phyloP scores from a whole-genome alignment of 495 filamentous ascomycete genomes.

The Aspergillus conjunctus region DNA sequence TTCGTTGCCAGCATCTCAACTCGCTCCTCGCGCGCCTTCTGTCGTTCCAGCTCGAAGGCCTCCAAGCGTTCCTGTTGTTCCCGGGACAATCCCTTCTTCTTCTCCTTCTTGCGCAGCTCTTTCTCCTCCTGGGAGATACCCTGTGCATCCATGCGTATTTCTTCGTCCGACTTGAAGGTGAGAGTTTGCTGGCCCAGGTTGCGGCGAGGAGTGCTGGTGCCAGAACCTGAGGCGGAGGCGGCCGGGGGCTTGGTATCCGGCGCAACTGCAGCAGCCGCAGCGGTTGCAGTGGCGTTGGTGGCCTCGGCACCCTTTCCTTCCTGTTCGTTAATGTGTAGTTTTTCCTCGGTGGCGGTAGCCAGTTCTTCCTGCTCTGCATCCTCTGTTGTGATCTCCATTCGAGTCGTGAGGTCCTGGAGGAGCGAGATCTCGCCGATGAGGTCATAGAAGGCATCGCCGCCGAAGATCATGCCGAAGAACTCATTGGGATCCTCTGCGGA shows the following conservation, averaged over 20 bases:
- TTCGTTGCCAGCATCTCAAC: conserved; percentile 82
- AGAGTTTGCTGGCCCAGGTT: conserved; percentile 75
- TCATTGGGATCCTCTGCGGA: conserved; percentile 82
- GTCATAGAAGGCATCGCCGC: conserved; percentile 91
- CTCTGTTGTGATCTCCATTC: conserved; percentile 87
- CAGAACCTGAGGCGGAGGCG: conserved; percentile 43
- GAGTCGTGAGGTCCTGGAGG: conserved; percentile 87
- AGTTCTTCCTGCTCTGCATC: conserved; percentile 67
- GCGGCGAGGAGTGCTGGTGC: conserved; percentile 68
- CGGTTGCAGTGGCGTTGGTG: conserved; percentile 27
- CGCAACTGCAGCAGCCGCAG: conserved; percentile 23
- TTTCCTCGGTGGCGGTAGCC: conserved; percentile 52
- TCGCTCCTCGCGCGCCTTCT: conserved; percentile 82
- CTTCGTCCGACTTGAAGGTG: conserved; percentile 87
- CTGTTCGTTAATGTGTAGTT: conserved; percentile 49
- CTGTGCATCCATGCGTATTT: conserved; percentile 68
- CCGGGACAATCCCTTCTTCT: conserved; percentile 82
- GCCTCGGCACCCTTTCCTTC: conserved; percentile 40
- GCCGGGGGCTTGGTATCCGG: conserved; percentile 29
- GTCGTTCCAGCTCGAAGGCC: conserved; percentile 85
- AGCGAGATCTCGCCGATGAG: conserved; percentile 89
- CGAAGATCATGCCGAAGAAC: conserved; percentile 99
- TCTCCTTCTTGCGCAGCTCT: conserved; percentile 76
- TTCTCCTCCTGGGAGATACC: conserved; percentile 76
- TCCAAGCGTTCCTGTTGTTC: conserved; percentile 90